These are phyloP conservation scores for Botrytis aclada DNA, from an alignment of 2,329 filamentous ascomycete genomes.

Conservation along the genomic window DNA sequence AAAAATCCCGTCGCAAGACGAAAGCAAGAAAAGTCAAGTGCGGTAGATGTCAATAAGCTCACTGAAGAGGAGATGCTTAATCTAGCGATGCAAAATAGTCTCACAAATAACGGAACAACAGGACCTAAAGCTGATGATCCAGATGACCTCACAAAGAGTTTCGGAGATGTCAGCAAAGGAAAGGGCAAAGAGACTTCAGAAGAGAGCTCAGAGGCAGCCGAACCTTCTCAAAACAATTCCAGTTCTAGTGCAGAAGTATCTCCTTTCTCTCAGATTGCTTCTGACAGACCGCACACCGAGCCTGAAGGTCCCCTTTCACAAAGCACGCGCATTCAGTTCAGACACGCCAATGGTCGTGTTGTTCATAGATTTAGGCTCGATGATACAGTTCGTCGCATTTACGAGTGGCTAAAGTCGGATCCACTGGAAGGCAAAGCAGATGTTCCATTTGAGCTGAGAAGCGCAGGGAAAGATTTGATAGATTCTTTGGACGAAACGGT, in stretches of 20 bases:
- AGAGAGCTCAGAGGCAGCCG: conserved; percentile 33
- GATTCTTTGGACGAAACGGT: conserved; percentile 71
- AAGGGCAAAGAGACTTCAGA: conserved; percentile 48
- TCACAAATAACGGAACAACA: conserved; percentile 51
- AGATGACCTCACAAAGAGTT: conserved; percentile 77
- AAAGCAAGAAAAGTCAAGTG: conserved; percentile 66
- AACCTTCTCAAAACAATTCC: conserved; percentile 35
- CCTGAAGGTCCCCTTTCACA: conserved; percentile 64
- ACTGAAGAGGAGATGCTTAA: conserved; percentile 97
- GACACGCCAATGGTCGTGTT: conserved; percentile 77
- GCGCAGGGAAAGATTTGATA: conserved; percentile 83
- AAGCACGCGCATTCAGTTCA: conserved; percentile 86
- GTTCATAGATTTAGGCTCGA: conserved; percentile 78
- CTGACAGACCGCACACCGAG: conserved; percentile 71
- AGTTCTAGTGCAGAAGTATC: conserved; percentile 38
- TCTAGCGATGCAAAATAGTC: conserved; percentile 85
- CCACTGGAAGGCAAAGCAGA: conserved; percentile 78
- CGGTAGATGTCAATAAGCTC: conserved; percentile 78
- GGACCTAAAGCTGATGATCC: conserved; percentile 68
- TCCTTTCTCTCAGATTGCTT: conserved; percentile 69
- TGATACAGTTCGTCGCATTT: conserved; percentile 79
- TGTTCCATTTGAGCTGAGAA: conserved; percentile 80
- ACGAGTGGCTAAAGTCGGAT: conserved; percentile 93
- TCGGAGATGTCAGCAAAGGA: conserved; percentile 51
- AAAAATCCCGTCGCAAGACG: conserved; percentile 89